Conservation (phyloP, 192 early-diverging fungal species). For the Gorgonomyces haynaldii region DNA sequence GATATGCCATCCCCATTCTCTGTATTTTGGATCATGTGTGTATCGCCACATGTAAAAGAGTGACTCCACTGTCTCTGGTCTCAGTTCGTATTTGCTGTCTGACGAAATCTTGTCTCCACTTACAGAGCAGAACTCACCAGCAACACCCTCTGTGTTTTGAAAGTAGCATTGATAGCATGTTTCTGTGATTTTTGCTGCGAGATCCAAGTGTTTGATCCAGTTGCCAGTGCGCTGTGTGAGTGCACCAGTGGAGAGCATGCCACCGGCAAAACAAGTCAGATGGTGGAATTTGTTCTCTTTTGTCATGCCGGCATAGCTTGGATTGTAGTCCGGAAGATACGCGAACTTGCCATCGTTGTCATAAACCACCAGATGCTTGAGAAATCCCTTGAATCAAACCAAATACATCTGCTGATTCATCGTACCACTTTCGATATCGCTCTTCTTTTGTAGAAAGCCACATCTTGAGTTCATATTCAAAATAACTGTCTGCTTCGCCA, state of each 20-base stretch:
- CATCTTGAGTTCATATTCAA: slow-evolving; percentile 37
- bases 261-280: slow-evolving; percentile 56
- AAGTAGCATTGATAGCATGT: slow-evolving; percentile 52
- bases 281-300: slow-evolving; percentile 12
- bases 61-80: slow-evolving; percentile 34
- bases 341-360: not conserved
- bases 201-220: slow-evolving; percentile 19
- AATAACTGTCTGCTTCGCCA: slow-evolving; percentile 28
- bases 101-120: slow-evolving; percentile 7
- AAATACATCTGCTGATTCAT: slow-evolving; percentile 11
- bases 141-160: slow-evolving; percentile 57
- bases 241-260: slow-evolving; percentile 55
- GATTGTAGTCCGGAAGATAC: not conserved
- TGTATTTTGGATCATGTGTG: slow-evolving; percentile 36
- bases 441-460: slow-evolving; percentile 29
- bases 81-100: not conserved
- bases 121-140: slow-evolving; percentile 54
- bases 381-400: too few species aligned
- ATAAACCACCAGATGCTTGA: not conserved
- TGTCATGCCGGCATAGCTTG: not conserved
- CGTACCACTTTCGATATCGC: slow-evolving; percentile 18
- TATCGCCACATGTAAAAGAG: slow-evolving; percentile 45
- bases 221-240: slow-evolving; percentile 15
- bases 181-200: slow-evolving; percentile 20
- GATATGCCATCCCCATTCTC: slow-evolving; percentile 32